Evolutionary conservation across 2,329 filamentous ascomycete genomes (phyloP), one percentile per base, ranked within the genome.

Genomic region (Penicillium verrucosum): DNA sequence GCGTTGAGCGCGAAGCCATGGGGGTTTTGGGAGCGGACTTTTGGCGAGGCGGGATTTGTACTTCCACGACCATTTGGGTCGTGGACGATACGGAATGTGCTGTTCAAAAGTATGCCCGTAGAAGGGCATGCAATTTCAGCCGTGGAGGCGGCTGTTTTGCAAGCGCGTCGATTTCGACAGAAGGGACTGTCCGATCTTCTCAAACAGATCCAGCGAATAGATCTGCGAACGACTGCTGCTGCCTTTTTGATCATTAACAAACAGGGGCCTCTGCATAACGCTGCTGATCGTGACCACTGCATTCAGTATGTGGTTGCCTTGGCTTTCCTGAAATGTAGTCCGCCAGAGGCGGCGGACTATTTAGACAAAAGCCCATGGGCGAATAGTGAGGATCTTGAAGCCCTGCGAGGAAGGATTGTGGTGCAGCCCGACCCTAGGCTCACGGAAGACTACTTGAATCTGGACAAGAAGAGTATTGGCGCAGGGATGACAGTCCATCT

Each of bases 271-370:
- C 47, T 74, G 37, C 36, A 51, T 2, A 71, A 70, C 55, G 51
- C 65, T 14, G 70, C 73, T 7, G 73, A 75, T 54, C 64, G 73
- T 10, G 73, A 74, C 58, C 73, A 75, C 43, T 73, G 69, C 46
- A 59, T 76, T 44, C 65, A 73, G 47, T 75, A 68, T 51, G 65
- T 72, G 29, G 60, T 75, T 18, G 68, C 72, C 4, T 42, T 75
- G 18, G 59, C 62, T 2, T 60, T 75, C 7, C 49, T 73, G 21
- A 76, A 75, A 51, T 69, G 67, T 1, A 27, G 30, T 5, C 37
- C 56, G 2, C 62, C 67, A 3, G 64, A 67, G 23, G 51, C 58
- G 7, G 52, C 9, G 7, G 72, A 74, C 49, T 75, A 71, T 59
- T 25, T 46, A 2, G 69, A 74, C 53, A 46, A 57, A 3, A 67